These are phyloP conservation scores for Triangularia setosa DNA, from an alignment of 2,329 filamentous ascomycete genomes.

Conservation along the genomic window DNA sequence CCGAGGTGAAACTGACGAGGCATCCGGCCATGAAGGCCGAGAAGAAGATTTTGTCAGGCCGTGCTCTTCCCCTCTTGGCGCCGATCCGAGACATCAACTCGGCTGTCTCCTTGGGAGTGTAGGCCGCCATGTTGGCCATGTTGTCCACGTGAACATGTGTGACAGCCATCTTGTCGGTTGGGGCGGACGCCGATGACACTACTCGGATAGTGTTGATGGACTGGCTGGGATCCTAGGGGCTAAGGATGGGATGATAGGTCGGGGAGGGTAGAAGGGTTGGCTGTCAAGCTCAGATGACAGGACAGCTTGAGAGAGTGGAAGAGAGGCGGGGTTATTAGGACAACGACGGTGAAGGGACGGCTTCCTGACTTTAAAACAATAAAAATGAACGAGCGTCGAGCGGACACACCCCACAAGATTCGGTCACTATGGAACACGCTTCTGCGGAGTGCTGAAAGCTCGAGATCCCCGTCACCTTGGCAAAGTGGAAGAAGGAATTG, in stretches of 20 bases:
- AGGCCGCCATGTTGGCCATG: conserved; percentile 28
- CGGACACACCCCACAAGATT: background rate
- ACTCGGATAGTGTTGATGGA: background rate
- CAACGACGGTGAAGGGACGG: background rate
- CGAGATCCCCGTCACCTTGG: background rate
- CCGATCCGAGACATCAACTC: conserved; percentile 49
- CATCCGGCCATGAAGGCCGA: conserved; percentile 49
- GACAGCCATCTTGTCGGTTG: conserved; percentile 6
- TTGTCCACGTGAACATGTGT: conserved; percentile 2
- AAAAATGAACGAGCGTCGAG: background rate
- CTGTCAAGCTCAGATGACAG: background rate
- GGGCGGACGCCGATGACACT: background rate
- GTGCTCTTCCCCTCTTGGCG: conserved; percentile 48
- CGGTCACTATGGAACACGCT: background rate
- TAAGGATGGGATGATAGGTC: background rate
- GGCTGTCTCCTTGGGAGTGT: conserved; percentile 46
- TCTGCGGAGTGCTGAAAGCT: background rate
- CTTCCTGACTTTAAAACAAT: background rate
- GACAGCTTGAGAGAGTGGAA: background rate
- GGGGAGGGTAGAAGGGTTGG: background rate
- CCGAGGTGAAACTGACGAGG: conserved; percentile 49
- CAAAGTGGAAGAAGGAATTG: background rate
- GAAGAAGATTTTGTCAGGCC: conserved; percentile 49
- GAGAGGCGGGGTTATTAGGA: background rate
- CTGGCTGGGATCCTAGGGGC: background rate